phyloP scores from a whole-genome alignment of 768 basidiomycete genomes.

The Pleurotus djamor region DNA sequence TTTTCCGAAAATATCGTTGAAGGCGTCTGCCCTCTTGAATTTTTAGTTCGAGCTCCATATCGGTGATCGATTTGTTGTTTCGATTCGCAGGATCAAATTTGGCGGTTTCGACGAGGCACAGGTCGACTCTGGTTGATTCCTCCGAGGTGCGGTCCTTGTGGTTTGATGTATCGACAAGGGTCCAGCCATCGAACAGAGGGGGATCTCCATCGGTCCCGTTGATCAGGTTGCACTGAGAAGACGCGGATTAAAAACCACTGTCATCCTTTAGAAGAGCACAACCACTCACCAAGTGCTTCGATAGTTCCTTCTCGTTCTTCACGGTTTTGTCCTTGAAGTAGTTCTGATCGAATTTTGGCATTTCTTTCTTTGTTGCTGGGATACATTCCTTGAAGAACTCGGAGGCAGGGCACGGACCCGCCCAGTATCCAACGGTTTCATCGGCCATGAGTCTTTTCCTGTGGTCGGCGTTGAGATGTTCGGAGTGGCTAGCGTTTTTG shows the following conservation, averaged over 20 bases:
- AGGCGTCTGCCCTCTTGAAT: neutral
- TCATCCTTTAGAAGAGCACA: neutral
- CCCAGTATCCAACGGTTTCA: constrained; percentile 1
- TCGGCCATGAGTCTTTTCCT: no score
- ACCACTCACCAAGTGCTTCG: constrained; percentile 4
- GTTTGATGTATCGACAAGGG: constrained; percentile 10
- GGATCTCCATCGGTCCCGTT: neutral
- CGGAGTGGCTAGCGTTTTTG: neutral
- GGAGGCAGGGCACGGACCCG: constrained; percentile 10
- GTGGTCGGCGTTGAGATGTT: neutral
- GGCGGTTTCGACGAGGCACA: neutral
- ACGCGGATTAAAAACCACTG: no score
- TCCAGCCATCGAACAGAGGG: constrained; percentile 6
- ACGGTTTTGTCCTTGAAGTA: neutral
- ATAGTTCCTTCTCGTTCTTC: constrained; percentile 8
- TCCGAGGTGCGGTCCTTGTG: no score
- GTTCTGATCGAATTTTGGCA: neutral
- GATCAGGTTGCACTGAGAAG: constrained; percentile 2
- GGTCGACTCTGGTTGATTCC: neutral
- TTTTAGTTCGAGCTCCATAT: neutral
- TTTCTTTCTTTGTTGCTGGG: neutral
- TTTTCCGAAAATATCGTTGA: neutral
- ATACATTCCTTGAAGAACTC: constrained; percentile 6
- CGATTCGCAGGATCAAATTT: neutral
- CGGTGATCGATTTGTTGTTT: neutral